Conservation (phyloP, 192 early-diverging fungal species). For the Spinellus fusiger region DNA sequence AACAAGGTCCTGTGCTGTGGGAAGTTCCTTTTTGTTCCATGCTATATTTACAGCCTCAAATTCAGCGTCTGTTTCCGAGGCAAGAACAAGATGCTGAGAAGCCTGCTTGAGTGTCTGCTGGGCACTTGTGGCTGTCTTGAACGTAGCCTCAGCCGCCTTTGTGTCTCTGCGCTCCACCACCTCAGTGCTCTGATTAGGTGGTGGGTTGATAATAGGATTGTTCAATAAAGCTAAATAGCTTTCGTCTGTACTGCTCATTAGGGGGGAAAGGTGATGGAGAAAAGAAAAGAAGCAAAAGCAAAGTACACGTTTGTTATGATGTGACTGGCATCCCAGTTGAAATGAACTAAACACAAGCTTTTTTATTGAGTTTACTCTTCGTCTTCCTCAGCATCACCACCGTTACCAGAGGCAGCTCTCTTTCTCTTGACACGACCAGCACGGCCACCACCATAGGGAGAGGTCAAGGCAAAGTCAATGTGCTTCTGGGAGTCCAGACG, state of each 20-base stretch:
- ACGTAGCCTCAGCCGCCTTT: neutral
- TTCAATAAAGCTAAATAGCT: constrained; percentile 2
- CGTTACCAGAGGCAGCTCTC: constrained; percentile 70
- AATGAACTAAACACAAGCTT: too few relatives aligned
- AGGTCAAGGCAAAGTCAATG: constrained; percentile 60
- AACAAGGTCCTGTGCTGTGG: neutral
- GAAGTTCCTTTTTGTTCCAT: neutral
- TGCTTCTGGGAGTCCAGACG: constrained; percentile 70
- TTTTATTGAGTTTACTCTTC: constrained; percentile 51
- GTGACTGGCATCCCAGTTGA: too few relatives aligned
- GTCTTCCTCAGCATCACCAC: constrained; percentile 52
- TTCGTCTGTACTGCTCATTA: neutral
- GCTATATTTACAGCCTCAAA: neutral
- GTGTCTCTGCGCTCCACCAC: neutral
- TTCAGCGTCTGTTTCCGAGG: neutral
- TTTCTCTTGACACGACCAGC: constrained; percentile 96
- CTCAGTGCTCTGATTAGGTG: neutral
- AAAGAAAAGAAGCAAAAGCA: too few relatives aligned
- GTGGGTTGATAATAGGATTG: constrained; percentile 7
- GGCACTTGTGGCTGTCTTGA: neutral
- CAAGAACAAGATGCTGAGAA: neutral
- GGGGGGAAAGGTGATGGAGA: too few relatives aligned
- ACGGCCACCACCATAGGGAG: constrained; percentile 96
- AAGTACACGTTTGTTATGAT: too few relatives aligned
- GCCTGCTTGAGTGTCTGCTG: neutral